Evolutionary conservation across 208 protist genomes (phyloP).

Genomic region (Leptomonas seymouri): DNA sequence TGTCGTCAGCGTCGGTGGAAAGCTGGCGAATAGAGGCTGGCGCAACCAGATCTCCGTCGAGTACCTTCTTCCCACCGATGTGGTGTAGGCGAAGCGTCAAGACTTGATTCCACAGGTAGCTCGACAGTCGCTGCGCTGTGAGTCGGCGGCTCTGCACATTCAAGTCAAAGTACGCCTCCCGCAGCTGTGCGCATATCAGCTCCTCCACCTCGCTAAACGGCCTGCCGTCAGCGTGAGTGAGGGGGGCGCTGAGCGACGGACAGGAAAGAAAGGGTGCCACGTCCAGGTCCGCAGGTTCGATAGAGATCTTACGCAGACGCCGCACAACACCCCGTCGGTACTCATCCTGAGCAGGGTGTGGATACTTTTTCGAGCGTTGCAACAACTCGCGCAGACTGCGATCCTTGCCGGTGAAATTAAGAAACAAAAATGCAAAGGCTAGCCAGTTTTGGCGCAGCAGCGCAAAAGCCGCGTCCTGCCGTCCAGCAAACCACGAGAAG

Average conservation of each 20-base stretch:
- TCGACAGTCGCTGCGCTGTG: conserved; percentile 77
- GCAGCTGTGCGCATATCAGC: conserved; percentile 67
- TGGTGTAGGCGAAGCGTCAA: conserved; percentile 79
- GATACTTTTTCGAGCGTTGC: conserved; percentile 84
- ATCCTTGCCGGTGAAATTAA: conserved; percentile 74
- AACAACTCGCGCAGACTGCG: conserved; percentile 79
- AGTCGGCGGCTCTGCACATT: conserved; percentile 58
- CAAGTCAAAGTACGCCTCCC: conserved; percentile 82
- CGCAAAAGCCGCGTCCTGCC: conserved; percentile 75
- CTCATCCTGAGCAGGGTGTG: conserved; percentile 77
- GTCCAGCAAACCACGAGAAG: conserved; percentile 88
- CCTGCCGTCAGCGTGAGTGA: conserved; percentile 28
- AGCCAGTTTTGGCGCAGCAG: conserved; percentile 86
- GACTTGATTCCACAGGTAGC: conserved; percentile 88
- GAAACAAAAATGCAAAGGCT: conserved; percentile 86
- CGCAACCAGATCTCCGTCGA: conserved; percentile 72
- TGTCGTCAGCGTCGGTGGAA: conserved; percentile 35
- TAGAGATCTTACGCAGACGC: conserved; percentile 60
- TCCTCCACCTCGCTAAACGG: conserved; percentile 30
- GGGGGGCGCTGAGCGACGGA: conserved; percentile 47
- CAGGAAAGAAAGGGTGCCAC: conserved; percentile 67
- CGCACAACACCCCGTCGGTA: conserved; percentile 81
- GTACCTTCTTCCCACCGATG: conserved; percentile 46
- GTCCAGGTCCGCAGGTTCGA: conserved; percentile 79
- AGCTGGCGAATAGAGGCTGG: conserved; percentile 46